Evolutionary conservation across 208 protist species (phyloP), one percentile per base, ranked within the genome.

Genomic region (Phytomonas francai): DNA sequence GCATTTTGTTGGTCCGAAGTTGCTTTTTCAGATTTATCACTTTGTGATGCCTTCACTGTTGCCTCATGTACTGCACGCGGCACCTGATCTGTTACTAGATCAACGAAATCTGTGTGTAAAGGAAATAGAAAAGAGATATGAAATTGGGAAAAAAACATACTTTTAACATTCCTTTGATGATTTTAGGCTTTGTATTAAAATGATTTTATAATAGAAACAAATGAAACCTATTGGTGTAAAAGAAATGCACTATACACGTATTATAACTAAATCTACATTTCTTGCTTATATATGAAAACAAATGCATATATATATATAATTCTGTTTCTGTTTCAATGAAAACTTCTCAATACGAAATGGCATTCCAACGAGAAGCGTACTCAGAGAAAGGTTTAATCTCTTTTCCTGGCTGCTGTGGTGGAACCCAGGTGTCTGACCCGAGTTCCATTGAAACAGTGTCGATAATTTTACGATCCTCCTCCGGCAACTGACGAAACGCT

Each of bases 381-480:
- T 64, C 70, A 12, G 71, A 78, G 33, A 70, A 66, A 12, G 78
- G 68, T 51, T 89, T 91, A 29, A 88, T 70, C 45, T 86, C 85
- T 27, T 62, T 74, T 12, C 59, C 68, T 45, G 78, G 66, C 68
- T 80, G 71, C 61, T 81, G 77, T 16, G 84, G 85, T 22, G 80
- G 75, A 28, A 90, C 80, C 88, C 88, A 91, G 36, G 74, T 73
- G 51, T 72, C 57, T 9, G 84, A 81, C 0, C 81, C 79, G 7
- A 94, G 72, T 70, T 94, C 88, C 19, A 67, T 60, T 16, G 85
- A 82, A 65, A 94, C 81, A 2, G 77, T 71, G 28, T 89, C 79
- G 54, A 94, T 90, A 45, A 73, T 73, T 32, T 79, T 59, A 56
- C 61, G 68, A 25, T 89, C 85, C 66, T 86, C 79, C 0, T 69